A percentile compares a stretch with the other conserved stretches of the same genome.
Conservation (phyloP, 2,329 filamentous ascomycete species). For the Ramichloridium luteum region DNA sequence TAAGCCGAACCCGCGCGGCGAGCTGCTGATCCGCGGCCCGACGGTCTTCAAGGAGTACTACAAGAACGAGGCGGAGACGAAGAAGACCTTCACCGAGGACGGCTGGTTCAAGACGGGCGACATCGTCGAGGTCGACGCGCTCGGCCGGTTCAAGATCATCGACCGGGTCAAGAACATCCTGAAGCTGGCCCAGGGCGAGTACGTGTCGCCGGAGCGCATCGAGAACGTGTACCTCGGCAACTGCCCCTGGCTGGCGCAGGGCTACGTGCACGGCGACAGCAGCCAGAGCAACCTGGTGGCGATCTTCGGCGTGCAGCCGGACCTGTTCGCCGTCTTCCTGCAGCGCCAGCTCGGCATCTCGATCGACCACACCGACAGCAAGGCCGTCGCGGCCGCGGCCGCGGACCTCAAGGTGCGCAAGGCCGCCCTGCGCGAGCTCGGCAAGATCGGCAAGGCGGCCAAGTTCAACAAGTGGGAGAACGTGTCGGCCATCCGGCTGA, state of each 20-base stretch:
- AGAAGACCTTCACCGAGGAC: conserved; percentile 67
- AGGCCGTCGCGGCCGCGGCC: conserved; percentile 54
- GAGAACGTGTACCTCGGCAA: conserved; percentile 88
- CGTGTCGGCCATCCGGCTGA: conserved; percentile 60
- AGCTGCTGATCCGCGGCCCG: conserved; percentile 73
- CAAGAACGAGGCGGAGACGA: conserved; percentile 79
- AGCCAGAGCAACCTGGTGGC: conserved; percentile 70
- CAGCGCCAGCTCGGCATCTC: conserved; percentile 56
- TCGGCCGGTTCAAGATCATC: conserved; percentile 83
- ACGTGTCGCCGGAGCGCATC: conserved; percentile 92
- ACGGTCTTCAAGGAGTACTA: conserved; percentile 76
- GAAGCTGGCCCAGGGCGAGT: conserved; percentile 94
- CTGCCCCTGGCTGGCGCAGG: conserved; percentile 63
- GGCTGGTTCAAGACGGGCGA: conserved; percentile 98
- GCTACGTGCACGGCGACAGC: conserved; percentile 83
- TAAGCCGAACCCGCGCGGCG: conserved; percentile 79
- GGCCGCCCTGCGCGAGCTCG: conserved; percentile 66
- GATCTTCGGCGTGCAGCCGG: conserved; percentile 79
- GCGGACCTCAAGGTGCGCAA: conserved; percentile 58
- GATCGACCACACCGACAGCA: conserved; percentile 52
- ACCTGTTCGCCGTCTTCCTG: conserved; percentile 69
- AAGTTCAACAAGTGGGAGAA: conserved; percentile 90
- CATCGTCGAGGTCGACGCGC: conserved; percentile 70
- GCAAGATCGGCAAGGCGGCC: conserved; percentile 63
- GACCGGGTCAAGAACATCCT: conserved; percentile 99